Base-by-base conservation (phyloP, 202 grass and related monocot genomes). In the Cymbopogon flexuosus region DNA sequence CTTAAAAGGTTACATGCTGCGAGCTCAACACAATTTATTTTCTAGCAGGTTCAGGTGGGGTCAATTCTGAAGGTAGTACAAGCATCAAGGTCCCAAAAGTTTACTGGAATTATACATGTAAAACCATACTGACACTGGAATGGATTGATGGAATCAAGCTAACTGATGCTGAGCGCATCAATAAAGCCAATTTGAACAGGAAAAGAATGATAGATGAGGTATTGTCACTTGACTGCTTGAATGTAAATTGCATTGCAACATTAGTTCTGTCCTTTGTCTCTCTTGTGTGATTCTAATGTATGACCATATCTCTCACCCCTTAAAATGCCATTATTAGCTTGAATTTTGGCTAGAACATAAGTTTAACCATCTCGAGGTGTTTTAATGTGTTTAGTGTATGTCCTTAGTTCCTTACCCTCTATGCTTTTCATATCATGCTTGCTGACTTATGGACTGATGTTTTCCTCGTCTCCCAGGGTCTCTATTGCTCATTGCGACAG, bases 121-220 rank as follows among this genome's bases (percentile, higher is more conserved):
- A 93, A 87, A 79, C 88, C 45, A 87, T 97, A 75, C 78, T 94
- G 70, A 92, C 94, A 65, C 86, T 97, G 52, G 94, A 97, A 90
- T 97, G 94, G 94, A 87, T 97, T 84, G 94, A 97, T 66, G 94
- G 90, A 65, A 97, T 97, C 60, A 97, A 97, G 42, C 63, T 97
- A 58, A 97, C 94, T 42, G 94, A 94, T 89, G 67, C 81, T 27
- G 74, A 86, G 41, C 83, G 88, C 47, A 94, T 97, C 69, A 88
- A 68, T 73, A 88, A 92, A 84, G 90, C 92, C 60, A 82, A 83
- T 79, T 70, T 97, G 19, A 91, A 97, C 75, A 91, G 79, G 49
- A 97, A 93, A 87, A 86, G 43, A 45, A 79, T 97, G 73, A 97
- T 94, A 66, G 90, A 97, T 75, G 84, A 97, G 92, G 94, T 97